These are phyloP conservation scores for Sugiyamaella valdiviana DNA, from an alignment of 805 yeast genomes.

Conservation along the genomic window DNA sequence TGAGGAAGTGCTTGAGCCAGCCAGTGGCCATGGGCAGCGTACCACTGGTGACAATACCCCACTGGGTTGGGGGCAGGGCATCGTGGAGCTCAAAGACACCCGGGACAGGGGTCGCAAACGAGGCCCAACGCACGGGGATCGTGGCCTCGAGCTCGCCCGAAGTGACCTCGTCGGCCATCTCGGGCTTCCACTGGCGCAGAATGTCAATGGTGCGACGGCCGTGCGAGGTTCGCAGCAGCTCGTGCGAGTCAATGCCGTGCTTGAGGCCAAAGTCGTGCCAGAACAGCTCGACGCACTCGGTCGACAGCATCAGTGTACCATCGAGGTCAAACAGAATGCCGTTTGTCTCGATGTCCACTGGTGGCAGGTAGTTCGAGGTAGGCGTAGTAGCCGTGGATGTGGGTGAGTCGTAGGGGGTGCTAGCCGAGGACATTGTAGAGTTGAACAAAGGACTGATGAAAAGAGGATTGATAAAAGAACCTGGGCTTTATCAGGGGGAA, in stretches of 20 bases:
- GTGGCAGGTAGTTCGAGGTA: not conserved
- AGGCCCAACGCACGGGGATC: slow-evolving; percentile 67
- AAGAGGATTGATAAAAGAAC: not conserved
- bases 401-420: not conserved
- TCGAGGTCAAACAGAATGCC: slow-evolving; percentile 74
- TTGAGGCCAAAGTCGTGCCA: slow-evolving; percentile 71
- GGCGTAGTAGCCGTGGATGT: slow-evolving; percentile 5
- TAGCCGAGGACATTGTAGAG: slow-evolving; percentile 6
- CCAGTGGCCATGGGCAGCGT: slow-evolving; percentile 68
- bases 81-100: slow-evolving; percentile 57
- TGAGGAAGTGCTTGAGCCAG: slow-evolving; percentile 65
- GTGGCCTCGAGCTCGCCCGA: slow-evolving; percentile 61
- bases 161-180: slow-evolving; percentile 59
- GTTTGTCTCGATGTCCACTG: slow-evolving; percentile 29
- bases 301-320: slow-evolving; percentile 80
- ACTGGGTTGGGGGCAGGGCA: slow-evolving; percentile 40
- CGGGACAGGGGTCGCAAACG: slow-evolving; percentile 65
- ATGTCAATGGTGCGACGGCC: slow-evolving; percentile 82
- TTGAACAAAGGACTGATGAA: not conserved
- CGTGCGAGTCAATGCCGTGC: slow-evolving; percentile 62
- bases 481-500: not conserved
- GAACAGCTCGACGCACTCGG: slow-evolving; percentile 73
- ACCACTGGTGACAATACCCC: slow-evolving; percentile 89
- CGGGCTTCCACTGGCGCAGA: slow-evolving; percentile 66
- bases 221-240: slow-evolving; percentile 68